These are phyloP conservation scores for Epichloe festucae DNA, from an alignment of 2,329 filamentous ascomycete species.

Conservation along the genomic window DNA sequence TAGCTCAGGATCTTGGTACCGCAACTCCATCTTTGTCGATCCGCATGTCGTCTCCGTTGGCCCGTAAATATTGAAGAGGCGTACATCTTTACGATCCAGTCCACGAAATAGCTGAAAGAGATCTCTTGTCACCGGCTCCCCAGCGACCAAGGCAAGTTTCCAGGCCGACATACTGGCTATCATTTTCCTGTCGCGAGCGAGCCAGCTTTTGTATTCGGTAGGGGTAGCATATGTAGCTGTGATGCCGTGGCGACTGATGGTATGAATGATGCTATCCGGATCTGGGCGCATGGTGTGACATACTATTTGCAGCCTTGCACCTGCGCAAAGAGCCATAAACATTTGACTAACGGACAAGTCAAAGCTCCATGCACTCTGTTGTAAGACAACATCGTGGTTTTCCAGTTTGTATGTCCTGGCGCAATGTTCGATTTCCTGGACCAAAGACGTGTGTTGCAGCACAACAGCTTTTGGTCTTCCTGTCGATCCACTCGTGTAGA, in stretches of 20 bases:
- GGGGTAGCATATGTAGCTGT: constrained; percentile 26
- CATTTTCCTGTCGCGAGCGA: constrained; percentile 10
- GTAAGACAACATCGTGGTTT: constrained; percentile 18
- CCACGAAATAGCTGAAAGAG: constrained; percentile 5
- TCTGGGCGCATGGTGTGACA: constrained; percentile 15
- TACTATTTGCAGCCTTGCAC: constrained; percentile 24
- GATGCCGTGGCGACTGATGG: constrained; percentile 23
- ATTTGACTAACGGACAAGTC: constrained; percentile 28
- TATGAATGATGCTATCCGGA: constrained; percentile 18
- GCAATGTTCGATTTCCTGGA: constrained; percentile 16
- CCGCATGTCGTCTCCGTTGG: constrained; percentile 13
- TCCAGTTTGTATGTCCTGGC: constrained; percentile 8
- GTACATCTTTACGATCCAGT: constrained; percentile 1
- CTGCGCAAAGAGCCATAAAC: constrained; percentile 21
- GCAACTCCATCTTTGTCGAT: not conserved
- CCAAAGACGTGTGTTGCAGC: constrained; percentile 17
- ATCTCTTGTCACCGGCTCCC: constrained; percentile 14
- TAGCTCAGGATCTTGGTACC: not conserved
- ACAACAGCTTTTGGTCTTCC: constrained; percentile 29
- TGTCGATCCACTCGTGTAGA: constrained; percentile 22
- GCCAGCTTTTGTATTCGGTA: constrained; percentile 25
- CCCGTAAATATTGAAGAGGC: constrained; percentile 15
- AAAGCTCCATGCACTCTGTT: constrained; percentile 27
- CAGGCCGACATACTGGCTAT: constrained; percentile 9
- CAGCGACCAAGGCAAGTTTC: constrained; percentile 11